Evolutionary conservation across 2,329 filamentous ascomycete species (phyloP).

Genomic region (Aplosporella prunicola): DNA sequence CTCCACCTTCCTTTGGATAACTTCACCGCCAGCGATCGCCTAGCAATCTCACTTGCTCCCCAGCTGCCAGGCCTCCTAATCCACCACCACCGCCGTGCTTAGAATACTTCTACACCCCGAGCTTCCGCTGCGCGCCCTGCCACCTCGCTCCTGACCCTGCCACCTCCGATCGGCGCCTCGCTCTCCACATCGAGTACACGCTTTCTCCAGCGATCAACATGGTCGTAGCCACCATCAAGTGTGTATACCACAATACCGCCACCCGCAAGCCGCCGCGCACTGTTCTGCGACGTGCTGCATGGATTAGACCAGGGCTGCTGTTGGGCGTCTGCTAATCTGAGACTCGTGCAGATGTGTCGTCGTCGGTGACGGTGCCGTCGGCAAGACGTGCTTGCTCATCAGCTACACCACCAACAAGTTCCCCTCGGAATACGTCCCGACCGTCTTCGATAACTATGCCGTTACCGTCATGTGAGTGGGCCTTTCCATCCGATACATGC

Average conservation of each 20-base stretch:
- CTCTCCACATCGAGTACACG: conserved; percentile 6
- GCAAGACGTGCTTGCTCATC: conserved; percentile 98
- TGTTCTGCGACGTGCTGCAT: neutral
- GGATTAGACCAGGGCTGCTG: neutral
- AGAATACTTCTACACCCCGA: conserved; percentile 16
- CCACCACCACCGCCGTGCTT: conserved; percentile 3
- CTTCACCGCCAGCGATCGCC: conserved; percentile 9
- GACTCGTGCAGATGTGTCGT: conserved; percentile 71
- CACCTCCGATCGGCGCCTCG: conserved; percentile 13
- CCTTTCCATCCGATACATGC: no score
- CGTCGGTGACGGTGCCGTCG: conserved; percentile 97
- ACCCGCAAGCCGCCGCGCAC: neutral
- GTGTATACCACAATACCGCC: conserved; percentile 13
- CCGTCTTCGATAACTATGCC: conserved; percentile 99
- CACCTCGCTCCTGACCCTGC: conserved; percentile 12
- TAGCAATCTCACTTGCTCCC: neutral
- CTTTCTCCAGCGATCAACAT: conserved; percentile 18
- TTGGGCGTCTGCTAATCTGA: conserved; percentile 4
- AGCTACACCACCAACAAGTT: conserved; percentile 99
- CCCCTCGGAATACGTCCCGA: conserved; percentile 98
- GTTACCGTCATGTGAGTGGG: conserved; percentile 84
- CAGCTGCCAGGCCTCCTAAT: neutral
- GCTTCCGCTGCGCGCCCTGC: conserved; percentile 4
- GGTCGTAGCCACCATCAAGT: conserved; percentile 36
- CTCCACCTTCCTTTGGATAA: conserved; percentile 30